These are phyloP conservation scores for Amphirosellinia nigrospora DNA, from an alignment of 495 filamentous ascomycete genomes.

Conservation along the genomic window DNA sequence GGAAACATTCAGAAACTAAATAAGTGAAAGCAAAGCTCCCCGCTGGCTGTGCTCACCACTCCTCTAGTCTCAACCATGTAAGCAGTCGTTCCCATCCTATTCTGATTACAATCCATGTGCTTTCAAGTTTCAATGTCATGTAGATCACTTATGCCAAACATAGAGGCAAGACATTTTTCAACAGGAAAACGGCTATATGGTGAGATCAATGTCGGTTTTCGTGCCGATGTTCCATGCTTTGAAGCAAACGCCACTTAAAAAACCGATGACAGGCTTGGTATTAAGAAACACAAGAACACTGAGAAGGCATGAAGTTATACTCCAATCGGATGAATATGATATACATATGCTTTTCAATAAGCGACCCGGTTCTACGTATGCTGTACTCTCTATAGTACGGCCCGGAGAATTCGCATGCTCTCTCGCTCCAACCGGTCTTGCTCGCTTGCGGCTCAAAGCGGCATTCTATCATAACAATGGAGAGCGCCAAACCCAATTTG, in stretches of 20 bases:
- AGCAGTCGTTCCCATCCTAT: neutral
- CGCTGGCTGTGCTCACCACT: neutral
- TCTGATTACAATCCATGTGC: neutral
- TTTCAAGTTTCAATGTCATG: neutral
- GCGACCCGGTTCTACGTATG: neutral
- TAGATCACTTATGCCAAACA: no score
- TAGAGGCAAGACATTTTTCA: neutral
- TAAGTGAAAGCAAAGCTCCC: neutral
- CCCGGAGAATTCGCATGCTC: slow-evolving; percentile 4
- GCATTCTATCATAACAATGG: neutral
- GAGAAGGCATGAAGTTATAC: neutral
- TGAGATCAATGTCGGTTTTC: neutral
- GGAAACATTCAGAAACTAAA: no score
- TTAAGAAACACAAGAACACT: neutral
- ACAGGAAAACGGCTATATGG: neutral
- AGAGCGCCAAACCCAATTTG: neutral
- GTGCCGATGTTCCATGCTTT: slow-evolving; percentile 4
- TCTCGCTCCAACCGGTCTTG: neutral
- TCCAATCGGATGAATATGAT: neutral
- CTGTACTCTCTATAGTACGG: neutral
- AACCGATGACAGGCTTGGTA: neutral
- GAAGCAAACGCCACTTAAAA: neutral
- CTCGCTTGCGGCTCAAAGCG: neutral
- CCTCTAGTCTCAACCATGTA: neutral
- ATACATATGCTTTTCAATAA: neutral